Percentiles rank a stretch among this genome's conserved stretches.
phyloP scores from a whole-genome alignment of 345 rosid genomes.

The Linum tenue region DNA sequence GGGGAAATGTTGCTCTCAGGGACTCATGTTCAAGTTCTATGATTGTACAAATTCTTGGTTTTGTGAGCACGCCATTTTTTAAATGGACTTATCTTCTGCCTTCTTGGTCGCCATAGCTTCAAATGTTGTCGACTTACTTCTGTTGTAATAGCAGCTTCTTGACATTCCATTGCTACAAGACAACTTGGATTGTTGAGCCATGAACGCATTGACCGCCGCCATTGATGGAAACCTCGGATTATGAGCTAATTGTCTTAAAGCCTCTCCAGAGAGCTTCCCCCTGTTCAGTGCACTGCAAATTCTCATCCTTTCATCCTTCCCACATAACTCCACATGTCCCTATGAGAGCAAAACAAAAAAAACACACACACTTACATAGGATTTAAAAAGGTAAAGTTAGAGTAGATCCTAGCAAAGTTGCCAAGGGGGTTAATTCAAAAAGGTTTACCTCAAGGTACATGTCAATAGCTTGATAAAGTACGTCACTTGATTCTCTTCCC shows the following conservation, averaged over 20 bases:
- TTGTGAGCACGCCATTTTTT: too few species aligned
- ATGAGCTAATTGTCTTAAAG: constrained; percentile 22
- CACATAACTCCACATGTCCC: constrained; percentile 32
- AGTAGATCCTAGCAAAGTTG: neutral
- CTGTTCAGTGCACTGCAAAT: constrained; percentile 29
- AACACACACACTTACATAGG: neutral
- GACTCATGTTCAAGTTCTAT: too few species aligned
- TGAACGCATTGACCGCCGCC: constrained; percentile 20
- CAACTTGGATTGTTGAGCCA: constrained; percentile 22
- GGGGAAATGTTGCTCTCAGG: too few species aligned
- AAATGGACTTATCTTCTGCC: too few species aligned
- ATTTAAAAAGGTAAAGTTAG: neutral
- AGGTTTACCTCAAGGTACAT: constrained; percentile 40
- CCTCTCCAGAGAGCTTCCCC: constrained; percentile 36
- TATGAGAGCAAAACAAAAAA: constrained; percentile 10
- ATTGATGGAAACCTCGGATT: constrained; percentile 35
- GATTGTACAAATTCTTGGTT: too few species aligned
- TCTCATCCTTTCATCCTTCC: constrained; percentile 24
- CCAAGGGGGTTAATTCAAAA: neutral
- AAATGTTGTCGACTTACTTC: too few species aligned
- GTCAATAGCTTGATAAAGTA: constrained; percentile 39
- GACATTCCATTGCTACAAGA: neutral
- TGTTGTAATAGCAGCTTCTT: too few species aligned
- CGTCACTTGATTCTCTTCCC: constrained; percentile 34
- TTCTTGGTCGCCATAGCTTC: too few species aligned